Conservation (phyloP, 441 rosid genomes). For the Populus hybrid region DNA sequence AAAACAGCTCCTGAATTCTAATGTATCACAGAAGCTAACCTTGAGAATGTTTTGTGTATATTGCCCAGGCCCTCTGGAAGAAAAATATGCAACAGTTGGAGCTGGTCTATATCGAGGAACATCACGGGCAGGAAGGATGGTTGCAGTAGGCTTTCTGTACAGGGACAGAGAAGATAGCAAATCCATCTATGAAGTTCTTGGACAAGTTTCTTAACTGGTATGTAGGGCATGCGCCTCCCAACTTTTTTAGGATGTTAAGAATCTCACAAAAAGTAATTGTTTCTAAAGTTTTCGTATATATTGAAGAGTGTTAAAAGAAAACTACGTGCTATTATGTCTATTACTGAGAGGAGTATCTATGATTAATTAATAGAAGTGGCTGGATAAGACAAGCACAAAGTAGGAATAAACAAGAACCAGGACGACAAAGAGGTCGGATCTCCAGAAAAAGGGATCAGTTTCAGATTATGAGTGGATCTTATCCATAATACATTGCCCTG, state of each 20-base stretch:
- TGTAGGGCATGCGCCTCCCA: not conserved
- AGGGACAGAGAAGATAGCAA: not conserved
- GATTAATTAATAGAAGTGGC: not conserved
- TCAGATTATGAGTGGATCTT: not conserved
- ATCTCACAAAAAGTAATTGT: not conserved
- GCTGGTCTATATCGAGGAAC: constrained; percentile 50
- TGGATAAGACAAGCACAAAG: not conserved
- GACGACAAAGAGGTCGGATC: not conserved
- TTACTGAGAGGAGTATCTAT: not conserved
- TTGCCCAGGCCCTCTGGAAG: constrained; percentile 71
- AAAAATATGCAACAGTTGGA: constrained; percentile 64
- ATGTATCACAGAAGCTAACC: constrained; percentile 28
- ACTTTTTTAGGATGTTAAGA: not conserved
- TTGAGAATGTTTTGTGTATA: constrained; percentile 71
- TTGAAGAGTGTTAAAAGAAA: not conserved
- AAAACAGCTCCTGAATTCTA: not conserved
- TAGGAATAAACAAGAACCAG: not conserved
- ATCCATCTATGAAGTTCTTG: not conserved
- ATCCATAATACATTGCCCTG: not conserved
- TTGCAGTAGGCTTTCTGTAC: constrained; percentile 54
- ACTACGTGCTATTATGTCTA: not conserved
- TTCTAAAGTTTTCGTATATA: not conserved
- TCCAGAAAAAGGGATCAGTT: not conserved
- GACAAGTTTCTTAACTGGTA: not conserved
- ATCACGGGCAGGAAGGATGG: constrained; percentile 44